These are phyloP conservation scores for Sclerotinia borealis DNA, from an alignment of 2,329 filamentous ascomycete genomes.

Conservation along the genomic window DNA sequence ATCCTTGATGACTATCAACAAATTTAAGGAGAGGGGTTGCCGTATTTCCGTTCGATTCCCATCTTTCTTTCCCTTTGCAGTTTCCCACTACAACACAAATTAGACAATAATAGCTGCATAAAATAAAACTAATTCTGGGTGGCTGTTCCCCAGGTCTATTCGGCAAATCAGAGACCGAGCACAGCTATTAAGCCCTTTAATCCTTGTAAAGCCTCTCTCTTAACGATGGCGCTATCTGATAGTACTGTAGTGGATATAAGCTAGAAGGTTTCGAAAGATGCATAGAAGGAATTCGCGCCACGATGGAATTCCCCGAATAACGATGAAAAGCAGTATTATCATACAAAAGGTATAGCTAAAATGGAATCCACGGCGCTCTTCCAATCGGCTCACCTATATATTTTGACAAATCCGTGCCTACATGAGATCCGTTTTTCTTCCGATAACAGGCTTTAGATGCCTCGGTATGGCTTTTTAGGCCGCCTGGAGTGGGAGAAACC, in stretches of 20 bases:
- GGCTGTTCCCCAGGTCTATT: not conserved
- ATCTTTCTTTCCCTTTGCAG: not conserved
- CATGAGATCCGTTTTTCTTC: not conserved
- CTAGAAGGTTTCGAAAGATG: conserved; percentile 14
- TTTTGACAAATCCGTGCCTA: not conserved
- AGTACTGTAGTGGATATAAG: conserved; percentile 2
- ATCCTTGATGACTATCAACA: not conserved
- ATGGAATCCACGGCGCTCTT: not conserved
- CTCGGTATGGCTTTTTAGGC: conserved; percentile 3
- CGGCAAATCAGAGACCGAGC: not conserved
- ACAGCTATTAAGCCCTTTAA: not conserved
- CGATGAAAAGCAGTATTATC: not conserved
- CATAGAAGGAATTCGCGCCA: conserved; percentile 12
- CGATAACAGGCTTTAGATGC: not conserved
- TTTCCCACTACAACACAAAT: not conserved
- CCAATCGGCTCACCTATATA: not conserved
- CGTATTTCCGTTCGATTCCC: not conserved
- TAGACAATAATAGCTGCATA: conserved; percentile 3
- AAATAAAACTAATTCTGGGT: not conserved
- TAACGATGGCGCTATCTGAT: not conserved
- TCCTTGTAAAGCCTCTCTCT: not conserved
- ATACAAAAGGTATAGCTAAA: not conserved
- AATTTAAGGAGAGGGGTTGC: not conserved
- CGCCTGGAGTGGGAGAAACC: not conserved
- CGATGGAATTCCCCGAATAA: not conserved